Base-by-base conservation (phyloP, 2,329 filamentous ascomycete genomes). In the Aspergillus cejpii region DNA sequence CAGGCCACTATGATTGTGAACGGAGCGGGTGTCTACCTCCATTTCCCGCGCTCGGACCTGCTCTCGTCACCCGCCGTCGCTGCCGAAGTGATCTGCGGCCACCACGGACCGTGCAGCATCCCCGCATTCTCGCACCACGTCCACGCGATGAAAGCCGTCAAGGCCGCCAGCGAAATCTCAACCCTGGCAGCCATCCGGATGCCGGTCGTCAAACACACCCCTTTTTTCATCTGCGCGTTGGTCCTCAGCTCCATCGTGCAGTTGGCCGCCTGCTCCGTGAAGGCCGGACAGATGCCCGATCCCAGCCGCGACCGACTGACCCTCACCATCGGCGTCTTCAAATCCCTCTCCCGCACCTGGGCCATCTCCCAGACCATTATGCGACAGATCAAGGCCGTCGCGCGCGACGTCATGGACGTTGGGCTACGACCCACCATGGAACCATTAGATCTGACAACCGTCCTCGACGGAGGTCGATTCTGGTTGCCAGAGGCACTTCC, bases 151-250 rank as follows among this genome's bases (percentile, higher is more conserved):
- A 90, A 94, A 67, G 88, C 87, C 5, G 79, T 94, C 47, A 79
- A 82, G 23, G 85, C 87, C 0, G 88, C 90, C 0, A 83, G 83
- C 54, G 83, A 85, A 42, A 84, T 95, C 50, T 85, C 84, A 48
- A 84, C 84, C 1, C 79, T 94, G 37, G 85, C 86, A 0, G 80
- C 83, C 3, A 64, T 66, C 45, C 64, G 63, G 12, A 54, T 60
- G 42, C 77, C 82, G 0, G 71, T 91, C 1, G 74, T 83, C 3
- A 80, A 79, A 24, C 87, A 94, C 66, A 89, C 81, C 0, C 87
- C 88, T 46, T 90, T 91, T 67, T 89, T 92, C 69, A 86, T 84
- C 26, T 92, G 87, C 60, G 83, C 85, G 29, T 73, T 92, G 39
- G 86, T 86, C 1, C 72, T 91, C 42, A 85, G 84, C 14, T 87